phyloP scores from a whole-genome alignment of 768 basidiomycete genomes.

The Mycena olivaceomarginata region DNA sequence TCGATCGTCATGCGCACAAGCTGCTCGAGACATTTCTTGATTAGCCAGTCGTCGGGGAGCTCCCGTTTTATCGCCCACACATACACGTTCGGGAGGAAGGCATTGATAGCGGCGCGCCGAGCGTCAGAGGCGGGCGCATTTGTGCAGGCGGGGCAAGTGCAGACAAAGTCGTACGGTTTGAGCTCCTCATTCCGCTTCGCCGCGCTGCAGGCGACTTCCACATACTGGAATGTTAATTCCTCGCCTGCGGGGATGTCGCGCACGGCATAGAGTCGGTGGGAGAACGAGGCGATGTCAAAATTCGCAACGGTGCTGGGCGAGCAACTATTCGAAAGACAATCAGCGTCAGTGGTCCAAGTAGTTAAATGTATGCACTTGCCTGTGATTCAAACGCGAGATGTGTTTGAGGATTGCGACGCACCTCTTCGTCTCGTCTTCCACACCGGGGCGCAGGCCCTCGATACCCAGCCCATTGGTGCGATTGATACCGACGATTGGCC shows the following conservation, averaged over 20 bases:
- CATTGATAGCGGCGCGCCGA: constrained; percentile 11
- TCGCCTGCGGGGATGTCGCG: constrained; percentile 55
- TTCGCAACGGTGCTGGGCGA: constrained; percentile 45
- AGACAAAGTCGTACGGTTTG: constrained; percentile 54
- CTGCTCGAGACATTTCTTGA: constrained; percentile 14
- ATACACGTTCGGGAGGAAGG: constrained; percentile 53
- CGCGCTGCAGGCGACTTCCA: constrained; percentile 28
- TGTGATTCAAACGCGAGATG: constrained; percentile 61
- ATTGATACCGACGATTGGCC: constrained; percentile 56
- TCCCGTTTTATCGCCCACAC: constrained; percentile 51
- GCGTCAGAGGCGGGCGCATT: constrained; percentile 39
- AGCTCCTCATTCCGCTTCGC: constrained; percentile 53
- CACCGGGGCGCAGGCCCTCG: constrained; percentile 39
- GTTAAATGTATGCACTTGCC: constrained; percentile 46
- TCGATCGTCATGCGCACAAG: constrained; percentile 15
- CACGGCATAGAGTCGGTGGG: constrained; percentile 51
- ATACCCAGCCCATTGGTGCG: constrained; percentile 55
- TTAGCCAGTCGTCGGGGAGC: constrained; percentile 4
- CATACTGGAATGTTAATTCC: constrained; percentile 56
- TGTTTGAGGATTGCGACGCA: constrained; percentile 53
- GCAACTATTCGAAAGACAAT: constrained; percentile 25
- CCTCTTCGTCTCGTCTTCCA: constrained; percentile 24
- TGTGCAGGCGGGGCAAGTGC: constrained; percentile 55
- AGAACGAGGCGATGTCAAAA: constrained; percentile 53
- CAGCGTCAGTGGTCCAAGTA: not conserved